Evolutionary conservation across 1,284 basidiomycete genomes (phyloP).

Genomic region (Apiotrichum sp.): DNA sequence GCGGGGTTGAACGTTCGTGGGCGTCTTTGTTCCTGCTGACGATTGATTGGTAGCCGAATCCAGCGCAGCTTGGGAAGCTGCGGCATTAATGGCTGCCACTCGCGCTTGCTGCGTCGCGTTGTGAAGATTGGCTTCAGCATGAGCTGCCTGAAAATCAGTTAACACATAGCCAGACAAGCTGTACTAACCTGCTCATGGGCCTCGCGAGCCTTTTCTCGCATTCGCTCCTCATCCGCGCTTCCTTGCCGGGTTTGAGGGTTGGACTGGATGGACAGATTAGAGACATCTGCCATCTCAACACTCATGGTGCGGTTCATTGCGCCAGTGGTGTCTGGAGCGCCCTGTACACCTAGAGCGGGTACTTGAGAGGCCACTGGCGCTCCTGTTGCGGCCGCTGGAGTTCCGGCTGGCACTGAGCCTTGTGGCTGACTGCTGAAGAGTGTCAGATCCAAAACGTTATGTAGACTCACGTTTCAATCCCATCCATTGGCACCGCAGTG

Average conservation of each 20-base stretch:
- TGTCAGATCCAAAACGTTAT: neutral
- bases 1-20: slow-evolving; percentile 57
- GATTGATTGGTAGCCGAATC: slow-evolving; percentile 25
- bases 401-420: slow-evolving; percentile 5
- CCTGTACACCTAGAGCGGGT: slow-evolving; percentile 9
- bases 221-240: slow-evolving; percentile 38
- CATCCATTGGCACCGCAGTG: slow-evolving; percentile 24
- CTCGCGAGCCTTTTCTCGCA: slow-evolving; percentile 43
- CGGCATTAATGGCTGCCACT: slow-evolving; percentile 47
- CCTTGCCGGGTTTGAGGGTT: slow-evolving; percentile 20
- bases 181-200: slow-evolving; percentile 44
- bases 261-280: slow-evolving; percentile 18
- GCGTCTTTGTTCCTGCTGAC: slow-evolving; percentile 18
- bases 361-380: slow-evolving; percentile 32
- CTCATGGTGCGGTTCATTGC: slow-evolving; percentile 32
- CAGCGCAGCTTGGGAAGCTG: slow-evolving; percentile 44
- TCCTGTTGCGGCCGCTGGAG: slow-evolving; percentile 17
- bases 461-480: slow-evolving; percentile 22
- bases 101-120: slow-evolving; percentile 47
- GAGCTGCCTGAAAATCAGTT: slow-evolving; percentile 54
- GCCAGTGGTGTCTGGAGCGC: neutral
- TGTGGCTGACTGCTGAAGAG: slow-evolving; percentile 2
- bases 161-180: neutral
- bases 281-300: slow-evolving; percentile 41
- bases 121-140: slow-evolving; percentile 45